These are phyloP conservation scores for Hypocrella siamensis DNA, from an alignment of 2,329 filamentous ascomycete genomes.

Conservation along the genomic window DNA sequence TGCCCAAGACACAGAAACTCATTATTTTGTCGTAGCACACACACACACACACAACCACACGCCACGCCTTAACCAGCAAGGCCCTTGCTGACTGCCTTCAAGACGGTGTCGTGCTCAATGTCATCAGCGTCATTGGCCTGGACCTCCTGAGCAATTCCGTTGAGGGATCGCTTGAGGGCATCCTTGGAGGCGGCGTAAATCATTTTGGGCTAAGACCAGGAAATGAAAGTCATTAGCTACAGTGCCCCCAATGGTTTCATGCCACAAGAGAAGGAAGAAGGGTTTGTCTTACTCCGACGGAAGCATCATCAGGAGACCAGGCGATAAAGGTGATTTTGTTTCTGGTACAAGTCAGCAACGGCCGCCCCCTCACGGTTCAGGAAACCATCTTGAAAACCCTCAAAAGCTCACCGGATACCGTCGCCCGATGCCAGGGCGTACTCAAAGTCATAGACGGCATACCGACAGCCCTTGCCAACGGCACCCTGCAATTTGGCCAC, in stretches of 20 bases:
- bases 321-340: conserved; percentile 69
- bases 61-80: conserved; percentile 26
- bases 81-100: conserved; percentile 51
- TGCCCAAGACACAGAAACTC: too few species aligned
- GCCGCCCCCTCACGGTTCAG: not conserved
- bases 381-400: too few species aligned
- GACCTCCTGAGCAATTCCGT: conserved; percentile 58
- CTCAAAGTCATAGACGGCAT: conserved; percentile 75
- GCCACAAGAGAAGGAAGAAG: not conserved
- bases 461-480: conserved; percentile 55
- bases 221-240: not conserved
- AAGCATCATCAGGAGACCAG: conserved; percentile 71
- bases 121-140: conserved; percentile 77
- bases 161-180: conserved; percentile 64
- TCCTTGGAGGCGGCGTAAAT: conserved; percentile 83
- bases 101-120: conserved; percentile 60
- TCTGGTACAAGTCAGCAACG: conserved; percentile 22
- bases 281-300: conserved; percentile 47
- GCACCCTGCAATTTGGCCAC: conserved; percentile 26
- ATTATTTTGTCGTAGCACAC: too few species aligned
- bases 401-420: conserved; percentile 53
- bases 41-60: too few species aligned
- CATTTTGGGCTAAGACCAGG: conserved; percentile 56
- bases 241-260: not conserved
- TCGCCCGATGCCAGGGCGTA: conserved; percentile 59